phyloP scores from a whole-genome alignment of 1,139 yeast species.

The Scheffersomyces cryptocercus region DNA sequence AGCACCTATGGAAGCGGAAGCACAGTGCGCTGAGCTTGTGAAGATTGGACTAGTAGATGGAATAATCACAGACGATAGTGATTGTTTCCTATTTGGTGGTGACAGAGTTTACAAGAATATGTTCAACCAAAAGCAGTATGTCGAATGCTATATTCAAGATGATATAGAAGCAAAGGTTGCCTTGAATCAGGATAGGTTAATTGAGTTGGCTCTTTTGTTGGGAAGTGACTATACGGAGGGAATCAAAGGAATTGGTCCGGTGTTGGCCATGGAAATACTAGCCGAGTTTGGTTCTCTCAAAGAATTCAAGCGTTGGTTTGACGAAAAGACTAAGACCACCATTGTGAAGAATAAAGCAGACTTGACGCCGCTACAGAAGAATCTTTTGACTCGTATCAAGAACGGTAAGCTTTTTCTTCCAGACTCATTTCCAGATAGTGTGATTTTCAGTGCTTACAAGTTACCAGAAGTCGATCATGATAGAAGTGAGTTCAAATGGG shows the following conservation, averaged over 20 bases:
- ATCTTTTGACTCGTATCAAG: slow-evolving; percentile 56
- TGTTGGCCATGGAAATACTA: slow-evolving; percentile 85
- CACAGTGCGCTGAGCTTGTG: slow-evolving; percentile 86
- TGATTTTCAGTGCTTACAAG: slow-evolving; percentile 71
- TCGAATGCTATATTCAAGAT: slow-evolving; percentile 72
- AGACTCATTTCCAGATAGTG: slow-evolving; percentile 66
- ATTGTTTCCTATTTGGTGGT: slow-evolving; percentile 94
- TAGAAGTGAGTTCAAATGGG: slow-evolving; percentile 81
- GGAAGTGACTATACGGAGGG: slow-evolving; percentile 98
- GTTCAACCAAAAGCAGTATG: slow-evolving; percentile 92
- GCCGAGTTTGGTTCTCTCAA: slow-evolving; percentile 69
- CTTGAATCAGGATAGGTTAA: slow-evolving; percentile 59
- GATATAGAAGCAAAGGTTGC: slow-evolving; percentile 70
- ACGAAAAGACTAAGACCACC: slow-evolving; percentile 24
- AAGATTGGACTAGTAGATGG: slow-evolving; percentile 82
- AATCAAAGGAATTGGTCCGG: slow-evolving; percentile 89
- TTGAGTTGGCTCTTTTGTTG: slow-evolving; percentile 75
- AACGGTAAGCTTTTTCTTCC: slow-evolving; percentile 64
- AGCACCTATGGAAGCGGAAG: slow-evolving; percentile 99
- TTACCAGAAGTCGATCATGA: slow-evolving; percentile 85
- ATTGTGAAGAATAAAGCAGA: slow-evolving; percentile 13
- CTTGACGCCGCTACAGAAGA: slow-evolving; percentile 39
- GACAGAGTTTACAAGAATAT: slow-evolving; percentile 81
- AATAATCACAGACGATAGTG: slow-evolving; percentile 95
- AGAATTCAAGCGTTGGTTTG: slow-evolving; percentile 43